Evolutionary conservation across 2,329 filamentous ascomycete genomes (phyloP), one percentile per base, ranked within the genome.

Genomic region (Fusarium buxicola): DNA sequence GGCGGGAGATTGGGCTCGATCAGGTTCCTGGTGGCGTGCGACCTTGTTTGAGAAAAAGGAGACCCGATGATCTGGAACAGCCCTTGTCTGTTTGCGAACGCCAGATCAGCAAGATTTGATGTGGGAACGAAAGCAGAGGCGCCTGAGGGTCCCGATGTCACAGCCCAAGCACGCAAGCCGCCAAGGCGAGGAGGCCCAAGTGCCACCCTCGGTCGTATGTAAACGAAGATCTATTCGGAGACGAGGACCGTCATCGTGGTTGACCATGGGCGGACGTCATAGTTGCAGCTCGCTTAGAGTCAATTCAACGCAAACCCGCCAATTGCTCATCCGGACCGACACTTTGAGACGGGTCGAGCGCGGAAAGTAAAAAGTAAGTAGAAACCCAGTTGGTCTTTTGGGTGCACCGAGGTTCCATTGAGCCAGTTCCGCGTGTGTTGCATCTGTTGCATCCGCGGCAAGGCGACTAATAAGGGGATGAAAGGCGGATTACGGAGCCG

Each of bases 11-110:
- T 70, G 52, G 51, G 40, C 39, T 54, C 52, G 55, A 63, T 65
- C 58, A 59, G 53, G 51, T 64, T 59, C 54, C 53, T 49, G 38
- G 54, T 57, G 60, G 60, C 59, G 54, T 40, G 39, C 47, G 39
- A 47, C 50, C 58, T 50, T 53, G 47, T 56, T 49, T 54, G 48
- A 55, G 30, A 58, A 38, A 57, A 61, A 60, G 52, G 49, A 60
- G 63, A 71, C 69, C 69, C 66, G 66, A 39, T 70, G 69, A 71
- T 69, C 68, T 71, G 69, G 69, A 64, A 69, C 65, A 54, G 65
- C 68, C 68, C 65, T 69, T 65, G 58, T 63, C 60, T 41, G 34
- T 41, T 63, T 63, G 21, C 40, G 38, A 59, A 62, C 40, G 55
- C 55, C 52, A 69, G 68, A 71, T 71, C 52, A 47, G 52, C 52